Evolutionary conservation across 2,329 filamentous ascomycete species (phyloP).

Genomic region (Sarocladium kiliense): DNA sequence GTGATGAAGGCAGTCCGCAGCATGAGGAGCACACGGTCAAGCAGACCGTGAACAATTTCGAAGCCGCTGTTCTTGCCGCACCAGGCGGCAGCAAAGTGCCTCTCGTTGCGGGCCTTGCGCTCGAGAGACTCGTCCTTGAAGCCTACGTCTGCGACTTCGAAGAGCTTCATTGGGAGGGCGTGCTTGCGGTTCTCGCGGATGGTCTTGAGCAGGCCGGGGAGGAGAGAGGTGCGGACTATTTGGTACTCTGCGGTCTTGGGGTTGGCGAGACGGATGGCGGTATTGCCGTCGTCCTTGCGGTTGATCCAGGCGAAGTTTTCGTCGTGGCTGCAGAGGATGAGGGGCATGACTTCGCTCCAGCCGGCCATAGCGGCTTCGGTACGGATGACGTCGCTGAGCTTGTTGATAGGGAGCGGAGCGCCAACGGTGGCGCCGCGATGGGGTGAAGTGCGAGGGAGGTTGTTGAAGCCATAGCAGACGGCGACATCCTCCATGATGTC

Average conservation of each 20-base stretch:
- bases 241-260: conserved; percentile 93
- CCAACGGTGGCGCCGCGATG: conserved; percentile 83
- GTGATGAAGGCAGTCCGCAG: conserved; percentile 77
- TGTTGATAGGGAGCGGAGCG: conserved; percentile 85
- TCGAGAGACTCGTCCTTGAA: conserved; percentile 82
- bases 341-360: conserved; percentile 92
- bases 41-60: conserved; percentile 87
- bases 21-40: conserved; percentile 92
- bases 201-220: conserved; percentile 88
- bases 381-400: conserved; percentile 86
- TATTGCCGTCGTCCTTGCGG: conserved; percentile 78
- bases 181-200: conserved; percentile 91
- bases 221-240: conserved; percentile 78
- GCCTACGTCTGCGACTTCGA: conserved; percentile 85
- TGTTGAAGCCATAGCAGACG: conserved; percentile 97
- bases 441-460: conserved; percentile 79
- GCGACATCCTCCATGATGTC: conserved; percentile 99
- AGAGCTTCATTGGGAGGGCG: conserved; percentile 83
- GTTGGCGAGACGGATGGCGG: conserved; percentile 80
- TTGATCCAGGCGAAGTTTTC: conserved; percentile 98
- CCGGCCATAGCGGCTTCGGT: conserved; percentile 87
- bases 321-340: conserved; percentile 95
- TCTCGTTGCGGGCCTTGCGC: conserved; percentile 84
- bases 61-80: conserved; percentile 94
- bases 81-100: conserved; percentile 93